A percentile compares a stretch with the other conserved stretches of the same genome.
Conservation (phyloP, 768 basidiomycete species). For the Leucocoprinus birnbaumii region DNA sequence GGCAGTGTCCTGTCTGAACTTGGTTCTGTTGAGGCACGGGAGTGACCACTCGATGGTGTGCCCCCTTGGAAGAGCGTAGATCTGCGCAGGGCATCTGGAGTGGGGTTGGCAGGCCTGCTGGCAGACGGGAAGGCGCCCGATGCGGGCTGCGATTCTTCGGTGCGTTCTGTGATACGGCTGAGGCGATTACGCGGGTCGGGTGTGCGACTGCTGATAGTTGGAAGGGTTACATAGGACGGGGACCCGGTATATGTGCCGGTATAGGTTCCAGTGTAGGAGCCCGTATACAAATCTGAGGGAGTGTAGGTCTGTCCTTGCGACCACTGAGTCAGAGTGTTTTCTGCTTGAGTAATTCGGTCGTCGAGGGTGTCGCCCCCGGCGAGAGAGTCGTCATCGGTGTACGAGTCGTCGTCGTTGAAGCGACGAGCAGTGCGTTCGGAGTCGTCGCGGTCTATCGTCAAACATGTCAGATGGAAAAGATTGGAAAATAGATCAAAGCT, state of each 20-base stretch:
- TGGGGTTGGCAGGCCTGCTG: conserved; percentile 35
- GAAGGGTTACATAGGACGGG: conserved; percentile 43
- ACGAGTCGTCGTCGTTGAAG: conserved; percentile 34
- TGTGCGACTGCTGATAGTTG: conserved; percentile 34
- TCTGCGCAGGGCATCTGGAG: conserved; percentile 44
- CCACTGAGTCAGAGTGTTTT: conserved; percentile 67
- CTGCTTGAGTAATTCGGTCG: conserved; percentile 61
- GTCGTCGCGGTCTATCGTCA: background rate
- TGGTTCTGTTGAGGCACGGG: conserved; percentile 59
- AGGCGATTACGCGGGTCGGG: conserved; percentile 45
- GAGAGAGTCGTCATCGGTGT: conserved; percentile 56
- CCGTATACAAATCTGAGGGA: conserved; percentile 36
- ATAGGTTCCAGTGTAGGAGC: conserved; percentile 30
- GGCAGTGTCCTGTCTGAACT: conserved; percentile 39
- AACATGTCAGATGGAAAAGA: background rate
- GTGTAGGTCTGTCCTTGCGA: conserved; percentile 32
- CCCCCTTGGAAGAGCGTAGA: conserved; percentile 39
- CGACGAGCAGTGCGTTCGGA: conserved; percentile 16
- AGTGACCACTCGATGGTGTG: conserved; percentile 39
- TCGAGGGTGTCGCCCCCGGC: conserved; percentile 70
- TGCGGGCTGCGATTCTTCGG: conserved; percentile 67
- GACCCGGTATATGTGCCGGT: conserved; percentile 42
- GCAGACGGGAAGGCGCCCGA: conserved; percentile 37
- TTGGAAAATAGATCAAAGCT: conserved; percentile 24
- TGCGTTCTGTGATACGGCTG: conserved; percentile 77